A percentile compares a stretch with the other conserved stretches of the same genome.
phyloP scores from a whole-genome alignment of 345 rosid species.

The Streptanthus diversifolius region DNA sequence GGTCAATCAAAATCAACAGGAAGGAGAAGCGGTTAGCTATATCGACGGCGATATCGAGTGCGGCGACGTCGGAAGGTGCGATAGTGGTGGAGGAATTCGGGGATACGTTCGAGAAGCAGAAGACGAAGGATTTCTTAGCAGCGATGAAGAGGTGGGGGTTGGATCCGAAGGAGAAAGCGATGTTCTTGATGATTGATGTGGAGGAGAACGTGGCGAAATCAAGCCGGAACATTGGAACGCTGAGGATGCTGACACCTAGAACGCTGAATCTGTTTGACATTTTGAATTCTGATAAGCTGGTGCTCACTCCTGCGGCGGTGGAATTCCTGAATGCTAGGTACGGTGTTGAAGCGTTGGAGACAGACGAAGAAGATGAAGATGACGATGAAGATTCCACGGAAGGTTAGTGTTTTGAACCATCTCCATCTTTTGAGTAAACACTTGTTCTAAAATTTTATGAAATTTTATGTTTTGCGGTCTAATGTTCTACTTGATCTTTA shows the following conservation, averaged over 20 bases:
- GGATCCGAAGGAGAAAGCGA: constrained; percentile 78
- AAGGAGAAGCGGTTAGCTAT: constrained; percentile 82
- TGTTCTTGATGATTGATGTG: constrained; percentile 76
- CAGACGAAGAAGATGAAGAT: constrained; percentile 43
- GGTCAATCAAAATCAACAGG: constrained; percentile 82
- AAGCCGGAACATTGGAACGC: constrained; percentile 76
- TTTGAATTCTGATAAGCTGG: constrained; percentile 80
- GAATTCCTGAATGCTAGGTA: constrained; percentile 69
- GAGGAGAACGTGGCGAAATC: constrained; percentile 58
- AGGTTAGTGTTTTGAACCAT: constrained; percentile 46
- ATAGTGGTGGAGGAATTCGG: constrained; percentile 83
- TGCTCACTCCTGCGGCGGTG: constrained; percentile 67
- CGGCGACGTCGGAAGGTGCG: constrained; percentile 52
- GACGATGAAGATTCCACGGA: constrained; percentile 45
- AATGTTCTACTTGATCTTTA: too few relatives aligned
- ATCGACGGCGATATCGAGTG: constrained; percentile 78
- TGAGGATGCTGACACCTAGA: constrained; percentile 87
- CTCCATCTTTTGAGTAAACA: too few relatives aligned
- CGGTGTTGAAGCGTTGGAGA: constrained; percentile 47
- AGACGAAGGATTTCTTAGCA: constrained; percentile 70
- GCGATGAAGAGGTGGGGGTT: constrained; percentile 91
- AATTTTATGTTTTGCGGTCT: too few relatives aligned
- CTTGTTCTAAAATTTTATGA: too few relatives aligned
- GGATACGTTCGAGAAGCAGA: constrained; percentile 69
- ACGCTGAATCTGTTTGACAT: constrained; percentile 83